Conservation (phyloP, 176 grass and related monocot genomes). For the Bonia amplexicaulis region DNA sequence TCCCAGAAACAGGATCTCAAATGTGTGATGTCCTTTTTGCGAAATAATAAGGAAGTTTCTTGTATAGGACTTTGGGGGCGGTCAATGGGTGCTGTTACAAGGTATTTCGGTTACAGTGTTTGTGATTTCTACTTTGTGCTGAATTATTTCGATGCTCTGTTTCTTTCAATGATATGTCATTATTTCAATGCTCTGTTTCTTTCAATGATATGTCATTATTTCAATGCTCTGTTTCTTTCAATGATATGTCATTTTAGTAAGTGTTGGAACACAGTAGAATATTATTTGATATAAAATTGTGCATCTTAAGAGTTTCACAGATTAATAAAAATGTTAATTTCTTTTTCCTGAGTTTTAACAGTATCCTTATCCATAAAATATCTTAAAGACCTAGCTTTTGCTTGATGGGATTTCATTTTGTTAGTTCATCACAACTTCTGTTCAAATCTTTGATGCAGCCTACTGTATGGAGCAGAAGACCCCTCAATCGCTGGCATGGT, state of each 20-base stretch:
- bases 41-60: slow-evolving; percentile 84
- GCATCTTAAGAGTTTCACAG: not conserved
- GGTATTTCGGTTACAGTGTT: slow-evolving; percentile 39
- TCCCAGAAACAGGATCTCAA: slow-evolving; percentile 95
- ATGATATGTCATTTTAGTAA: not conserved
- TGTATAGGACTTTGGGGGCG: slow-evolving; percentile 97
- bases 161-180: not conserved
- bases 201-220: not conserved
- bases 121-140: slow-evolving; percentile 1
- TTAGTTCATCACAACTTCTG: slow-evolving; percentile 7
- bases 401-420: slow-evolving; percentile 19
- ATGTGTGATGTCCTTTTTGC: slow-evolving; percentile 72
- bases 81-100: slow-evolving; percentile 99
- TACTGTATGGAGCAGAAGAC: slow-evolving; percentile 98
- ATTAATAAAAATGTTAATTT: not conserved
- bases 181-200: not conserved
- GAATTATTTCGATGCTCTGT: not conserved
- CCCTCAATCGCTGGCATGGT: slow-evolving; percentile 97
- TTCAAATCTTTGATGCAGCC: slow-evolving; percentile 33
- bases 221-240: not conserved
- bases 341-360: not conserved
- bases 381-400: slow-evolving; percentile 19
- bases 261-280: slow-evolving; percentile 1
- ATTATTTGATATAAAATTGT: not conserved
- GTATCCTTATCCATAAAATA: not conserved